These are phyloP conservation scores for Prorocentrum cordatum DNA, from an alignment of 169 alveolate species.

Conservation along the genomic window DNA sequence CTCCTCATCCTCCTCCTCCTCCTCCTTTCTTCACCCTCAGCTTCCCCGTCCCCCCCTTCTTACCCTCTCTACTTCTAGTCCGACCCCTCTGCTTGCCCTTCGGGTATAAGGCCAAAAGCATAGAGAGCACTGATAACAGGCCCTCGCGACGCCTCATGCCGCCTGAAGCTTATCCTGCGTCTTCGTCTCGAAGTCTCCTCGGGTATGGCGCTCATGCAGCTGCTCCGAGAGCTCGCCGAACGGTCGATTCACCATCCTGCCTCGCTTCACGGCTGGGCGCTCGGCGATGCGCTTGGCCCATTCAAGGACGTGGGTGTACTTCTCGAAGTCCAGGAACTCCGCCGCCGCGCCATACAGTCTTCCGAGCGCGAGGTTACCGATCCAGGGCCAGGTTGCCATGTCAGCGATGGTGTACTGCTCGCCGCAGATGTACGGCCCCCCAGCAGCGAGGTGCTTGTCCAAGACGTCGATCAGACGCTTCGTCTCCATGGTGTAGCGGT, in stretches of 20 bases:
- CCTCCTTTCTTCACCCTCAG: too few relatives aligned
- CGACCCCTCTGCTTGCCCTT: too few relatives aligned
- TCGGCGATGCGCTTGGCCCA: slow-evolving; percentile 55
- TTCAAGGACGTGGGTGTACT: slow-evolving; percentile 26
- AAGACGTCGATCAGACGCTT: slow-evolving; percentile 38
- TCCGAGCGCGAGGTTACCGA: slow-evolving; percentile 41
- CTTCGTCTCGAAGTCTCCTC: slow-evolving; percentile 55
- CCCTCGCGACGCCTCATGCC: too few relatives aligned
- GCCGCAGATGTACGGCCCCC: slow-evolving; percentile 19
- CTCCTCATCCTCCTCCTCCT: too few relatives aligned
- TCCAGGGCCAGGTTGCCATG: slow-evolving; percentile 62
- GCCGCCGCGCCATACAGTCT: slow-evolving; percentile 19
- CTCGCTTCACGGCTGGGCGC: slow-evolving; percentile 53
- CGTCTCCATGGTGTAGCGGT: slow-evolving; percentile 49
- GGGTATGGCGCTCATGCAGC: slow-evolving; percentile 47
- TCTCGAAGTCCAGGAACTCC: slow-evolving; percentile 43
- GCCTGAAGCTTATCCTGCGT: neutral
- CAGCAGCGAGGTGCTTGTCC: slow-evolving; percentile 43
- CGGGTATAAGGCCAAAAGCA: too few relatives aligned
- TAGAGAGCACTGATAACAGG: too few relatives aligned
- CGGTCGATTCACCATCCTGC: slow-evolving; percentile 60
- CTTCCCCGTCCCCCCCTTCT: too few relatives aligned
- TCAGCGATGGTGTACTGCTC: slow-evolving; percentile 63
- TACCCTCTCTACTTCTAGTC: too few relatives aligned
- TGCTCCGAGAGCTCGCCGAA: slow-evolving; percentile 13